Evolutionary conservation across 169 alveolate species (phyloP).

Genomic region (Plasmodium sp.): DNA sequence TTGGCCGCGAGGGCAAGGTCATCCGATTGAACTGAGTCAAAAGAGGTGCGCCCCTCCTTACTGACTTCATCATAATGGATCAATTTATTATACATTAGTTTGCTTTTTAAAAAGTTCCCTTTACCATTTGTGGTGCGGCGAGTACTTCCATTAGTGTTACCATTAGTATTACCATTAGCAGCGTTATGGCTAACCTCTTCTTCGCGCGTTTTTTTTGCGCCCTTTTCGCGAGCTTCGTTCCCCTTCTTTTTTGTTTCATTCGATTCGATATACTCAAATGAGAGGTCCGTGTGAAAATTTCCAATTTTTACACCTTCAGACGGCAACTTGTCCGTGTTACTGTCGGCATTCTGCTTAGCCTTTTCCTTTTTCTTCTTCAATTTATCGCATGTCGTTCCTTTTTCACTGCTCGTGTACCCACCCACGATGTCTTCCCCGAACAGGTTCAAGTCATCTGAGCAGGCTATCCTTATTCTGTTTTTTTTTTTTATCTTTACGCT

Average conservation of each 20-base stretch:
- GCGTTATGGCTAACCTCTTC: neutral
- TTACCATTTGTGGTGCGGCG: neutral
- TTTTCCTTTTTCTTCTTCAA: neutral
- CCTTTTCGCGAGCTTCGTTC: neutral
- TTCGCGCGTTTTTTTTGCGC: neutral
- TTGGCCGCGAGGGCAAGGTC: neutral
- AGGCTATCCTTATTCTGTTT: neutral
- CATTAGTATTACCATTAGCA: neutral
- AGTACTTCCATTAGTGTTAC: neutral
- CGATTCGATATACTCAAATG: conserved; percentile 57
- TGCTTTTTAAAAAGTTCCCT: neutral
- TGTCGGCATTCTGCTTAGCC: neutral
- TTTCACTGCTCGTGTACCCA: conserved; percentile 62
- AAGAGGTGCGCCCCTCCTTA: neutral
- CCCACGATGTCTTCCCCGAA: conserved; percentile 36
- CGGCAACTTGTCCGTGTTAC: neutral
- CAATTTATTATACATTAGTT: neutral
- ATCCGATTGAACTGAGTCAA: neutral
- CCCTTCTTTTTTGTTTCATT: conserved; percentile 21
- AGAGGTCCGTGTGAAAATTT: conserved; percentile 16
- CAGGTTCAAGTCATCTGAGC: conserved; percentile 22
- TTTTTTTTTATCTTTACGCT: conserved; percentile 3
- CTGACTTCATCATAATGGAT: conserved; percentile 11
- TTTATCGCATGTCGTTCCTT: conserved; percentile 4
- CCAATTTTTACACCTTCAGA: neutral